Conservation (phyloP, 352 stramenopile species). For the Globisporangium heterothallicum region DNA sequence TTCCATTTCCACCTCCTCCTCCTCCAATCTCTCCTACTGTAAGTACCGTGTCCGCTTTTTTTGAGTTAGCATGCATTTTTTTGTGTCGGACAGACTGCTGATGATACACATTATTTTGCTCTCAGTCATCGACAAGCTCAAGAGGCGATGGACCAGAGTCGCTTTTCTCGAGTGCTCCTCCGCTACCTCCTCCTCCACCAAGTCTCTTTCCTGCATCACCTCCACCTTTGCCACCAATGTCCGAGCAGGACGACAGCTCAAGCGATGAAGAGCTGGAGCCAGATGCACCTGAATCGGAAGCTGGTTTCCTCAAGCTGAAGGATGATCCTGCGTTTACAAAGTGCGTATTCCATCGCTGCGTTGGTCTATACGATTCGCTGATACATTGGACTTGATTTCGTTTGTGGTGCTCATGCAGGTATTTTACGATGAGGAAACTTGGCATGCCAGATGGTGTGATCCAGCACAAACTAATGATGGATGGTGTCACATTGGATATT, state of each 20-base stretch:
- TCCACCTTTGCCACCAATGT: constrained; percentile 27
- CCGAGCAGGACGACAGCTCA: constrained; percentile 45
- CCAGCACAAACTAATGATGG: constrained; percentile 77
- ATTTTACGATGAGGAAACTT: constrained; percentile 84
- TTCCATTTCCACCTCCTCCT: constrained; percentile 38
- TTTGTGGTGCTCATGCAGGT: constrained; percentile 30
- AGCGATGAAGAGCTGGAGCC: constrained; percentile 49
- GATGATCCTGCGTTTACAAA: constrained; percentile 75
- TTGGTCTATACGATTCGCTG: too few species aligned
- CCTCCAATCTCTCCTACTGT: constrained; percentile 58
- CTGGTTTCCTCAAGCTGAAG: constrained; percentile 67
- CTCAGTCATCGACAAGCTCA: constrained; percentile 35
- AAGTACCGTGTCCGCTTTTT: constrained; percentile 13
- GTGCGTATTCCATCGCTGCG: too few species aligned
- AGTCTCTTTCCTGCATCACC: constrained; percentile 18
- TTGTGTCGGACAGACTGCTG: background rate
- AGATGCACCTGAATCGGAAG: constrained; percentile 15
- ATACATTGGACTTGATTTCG: background rate
- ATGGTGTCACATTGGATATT: constrained; percentile 67
- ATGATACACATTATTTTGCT: background rate
- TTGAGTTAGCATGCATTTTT: background rate
- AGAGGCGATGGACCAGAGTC: constrained; percentile 34
- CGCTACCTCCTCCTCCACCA: constrained; percentile 33
- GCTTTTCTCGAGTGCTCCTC: constrained; percentile 40
- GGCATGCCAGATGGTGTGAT: constrained; percentile 75